phyloP scores from a whole-genome alignment of 2,329 filamentous ascomycete genomes.

The Laburnicola sp. region DNA sequence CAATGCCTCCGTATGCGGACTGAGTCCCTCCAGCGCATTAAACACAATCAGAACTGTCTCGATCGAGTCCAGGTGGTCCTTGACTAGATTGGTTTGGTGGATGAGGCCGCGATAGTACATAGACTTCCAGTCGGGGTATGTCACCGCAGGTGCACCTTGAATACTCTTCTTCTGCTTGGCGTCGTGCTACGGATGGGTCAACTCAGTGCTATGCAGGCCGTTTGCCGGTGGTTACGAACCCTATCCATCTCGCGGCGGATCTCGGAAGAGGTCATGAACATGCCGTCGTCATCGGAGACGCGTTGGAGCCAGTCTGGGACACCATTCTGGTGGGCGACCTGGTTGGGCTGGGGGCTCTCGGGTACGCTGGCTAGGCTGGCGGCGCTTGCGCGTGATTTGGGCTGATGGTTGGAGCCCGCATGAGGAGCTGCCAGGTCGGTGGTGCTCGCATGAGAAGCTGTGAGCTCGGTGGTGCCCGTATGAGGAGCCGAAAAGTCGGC shows the following conservation, averaged over 20 bases:
- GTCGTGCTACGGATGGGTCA: neutral
- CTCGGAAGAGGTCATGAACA: neutral
- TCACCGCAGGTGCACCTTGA: neutral
- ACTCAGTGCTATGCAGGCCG: too few relatives aligned
- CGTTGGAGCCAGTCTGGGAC: too few relatives aligned
- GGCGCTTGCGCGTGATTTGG: neutral
- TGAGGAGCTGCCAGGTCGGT: neutral
- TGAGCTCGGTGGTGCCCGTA: neutral
- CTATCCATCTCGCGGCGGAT: neutral
- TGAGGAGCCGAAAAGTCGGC: neutral
- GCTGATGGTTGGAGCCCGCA: neutral
- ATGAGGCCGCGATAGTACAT: neutral
- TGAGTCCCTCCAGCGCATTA: slow-evolving; percentile 5
- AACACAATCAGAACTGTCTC: slow-evolving; percentile 6
- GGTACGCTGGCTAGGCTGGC: too few relatives aligned
- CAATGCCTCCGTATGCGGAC: neutral
- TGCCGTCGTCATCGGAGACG: neutral
- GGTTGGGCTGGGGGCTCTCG: too few relatives aligned
- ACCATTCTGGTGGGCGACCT: too few relatives aligned
- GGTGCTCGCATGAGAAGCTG: neutral
- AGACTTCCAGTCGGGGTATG: neutral
- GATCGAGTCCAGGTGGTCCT: slow-evolving; percentile 11
- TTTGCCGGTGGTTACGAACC: neutral
- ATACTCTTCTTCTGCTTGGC: neutral
- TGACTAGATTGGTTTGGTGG: neutral